Evolutionary conservation across 805 yeast genomes (phyloP), one percentile per base, ranked within the genome.

Genomic region (Novakomyces olei): DNA sequence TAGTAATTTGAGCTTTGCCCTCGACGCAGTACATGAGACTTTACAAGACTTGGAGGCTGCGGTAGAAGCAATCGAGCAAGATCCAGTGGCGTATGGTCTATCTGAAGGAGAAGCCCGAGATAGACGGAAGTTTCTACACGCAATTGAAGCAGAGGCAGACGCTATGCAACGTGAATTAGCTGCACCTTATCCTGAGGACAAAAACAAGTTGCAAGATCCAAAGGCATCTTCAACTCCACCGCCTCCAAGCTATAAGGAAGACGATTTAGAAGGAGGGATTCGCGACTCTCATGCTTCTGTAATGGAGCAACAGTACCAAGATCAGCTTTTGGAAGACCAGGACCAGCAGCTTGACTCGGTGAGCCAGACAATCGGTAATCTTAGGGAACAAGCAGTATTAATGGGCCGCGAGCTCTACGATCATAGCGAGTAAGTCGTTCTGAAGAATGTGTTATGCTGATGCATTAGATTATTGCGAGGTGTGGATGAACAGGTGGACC

Each of bases 401-500:
- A 29, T 29, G 32, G 32, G 32, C 20, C 24, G 20, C 19, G 32
- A 29, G 15, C 20, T 29, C 9, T 23, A 16, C 5, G 24, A 29
- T 10, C 32, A 29, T 14, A n/a, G 25, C n/a, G n/a, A n/a, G n/a
- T n/a, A n/a, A n/a, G n/a, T n/a, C n/a, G n/a, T n/a, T n/a, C n/a
- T n/a, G n/a, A n/a, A n/a, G n/a, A n/a, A n/a, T n/a, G n/a, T n/a
- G n/a, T n/a, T n/a, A n/a, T n/a, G n/a, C n/a, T n/a, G n/a, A n/a
- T n/a, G n/a, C n/a, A n/a, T n/a, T n/a, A n/a, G n/a, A n/a, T n/a
- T n/a, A n/a, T n/a, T 29, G 14, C 25, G 20, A 8, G 20, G 25
- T 2, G 16, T 29, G 7, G 32, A 29, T 15, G 14, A 29, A 6
- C n/a, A 17, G 3, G 14, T 29, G 9, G 32, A 29, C 14, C 19